These are phyloP conservation scores for Dryas octopetala DNA, from an alignment of 306 rosid genomes.

Conservation along the genomic window DNA sequence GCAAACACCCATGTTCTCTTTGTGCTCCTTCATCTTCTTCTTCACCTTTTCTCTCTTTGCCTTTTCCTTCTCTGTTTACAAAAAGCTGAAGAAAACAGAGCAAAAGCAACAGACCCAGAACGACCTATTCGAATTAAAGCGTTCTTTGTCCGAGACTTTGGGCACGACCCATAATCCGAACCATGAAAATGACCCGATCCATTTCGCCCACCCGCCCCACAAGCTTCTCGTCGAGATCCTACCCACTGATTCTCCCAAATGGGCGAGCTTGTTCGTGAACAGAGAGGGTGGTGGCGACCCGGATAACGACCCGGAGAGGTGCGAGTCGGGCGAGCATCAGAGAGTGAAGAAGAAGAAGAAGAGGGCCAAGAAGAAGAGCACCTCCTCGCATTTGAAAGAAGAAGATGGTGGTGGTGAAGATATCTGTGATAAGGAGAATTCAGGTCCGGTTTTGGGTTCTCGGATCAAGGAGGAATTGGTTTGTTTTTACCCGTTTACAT, in stretches of 20 bases:
- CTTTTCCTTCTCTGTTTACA: conserved; percentile 35
- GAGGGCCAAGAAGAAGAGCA: conserved; percentile 63
- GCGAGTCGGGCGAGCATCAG: conserved; percentile 31
- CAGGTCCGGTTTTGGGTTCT: conserved; percentile 35
- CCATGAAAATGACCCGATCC: conserved; percentile 37
- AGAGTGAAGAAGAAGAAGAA: conserved; percentile 61
- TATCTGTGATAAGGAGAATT: conserved; percentile 14
- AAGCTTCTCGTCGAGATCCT: conserved; percentile 45
- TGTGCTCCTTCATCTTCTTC: conserved; percentile 34
- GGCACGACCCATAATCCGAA: neutral
- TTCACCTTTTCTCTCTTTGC: conserved; percentile 35
- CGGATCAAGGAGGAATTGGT: conserved; percentile 44
- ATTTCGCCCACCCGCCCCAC: conserved; percentile 35
- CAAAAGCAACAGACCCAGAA: conserved; percentile 23
- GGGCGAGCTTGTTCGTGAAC: conserved; percentile 41
- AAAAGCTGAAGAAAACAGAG: conserved; percentile 24
- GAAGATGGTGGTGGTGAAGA: conserved; percentile 22
- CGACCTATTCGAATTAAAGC: conserved; percentile 21
- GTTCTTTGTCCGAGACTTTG: conserved; percentile 21
- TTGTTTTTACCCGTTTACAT: conserved; percentile 66
- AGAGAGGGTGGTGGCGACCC: conserved; percentile 21
- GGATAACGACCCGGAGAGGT: conserved; percentile 17
- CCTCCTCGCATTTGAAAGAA: conserved; percentile 13
- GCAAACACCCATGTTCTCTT: conserved; percentile 35
- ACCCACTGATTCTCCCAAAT: conserved; percentile 54